Evolutionary conservation across 768 basidiomycete species (phyloP), one percentile per base, ranked within the genome.

Genomic region (Pleurotus tuber-regium): DNA sequence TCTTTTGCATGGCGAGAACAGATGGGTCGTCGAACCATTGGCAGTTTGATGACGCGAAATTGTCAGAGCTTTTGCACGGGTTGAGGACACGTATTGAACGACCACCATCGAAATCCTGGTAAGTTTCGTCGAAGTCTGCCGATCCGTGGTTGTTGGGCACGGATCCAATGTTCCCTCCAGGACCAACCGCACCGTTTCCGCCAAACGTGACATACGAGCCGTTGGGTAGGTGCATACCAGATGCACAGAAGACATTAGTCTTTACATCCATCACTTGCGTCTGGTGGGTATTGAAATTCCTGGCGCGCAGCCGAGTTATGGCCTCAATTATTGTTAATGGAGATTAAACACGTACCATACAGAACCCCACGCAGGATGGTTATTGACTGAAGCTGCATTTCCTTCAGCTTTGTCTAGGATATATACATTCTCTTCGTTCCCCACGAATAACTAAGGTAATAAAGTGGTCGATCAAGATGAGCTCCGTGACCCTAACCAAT

Each of bases 341-440:
- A 2, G 14, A 28, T 25, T 14, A 43, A 18, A 12, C 24, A 55
- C 68, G 14, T 21, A 84, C 84, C 84, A 91, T 14, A 84, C 82
- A 0, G 86, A 64, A 18, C 81, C 89, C 82, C 86, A 88, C 1
- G 86, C 86, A 9, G 90, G 75, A 67, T 90, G 89, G 1, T 80
- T 82, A 53, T 78, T 73, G 54, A 92, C 75, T 57, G 75, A 68
- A 3, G 79, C 78, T 2, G 75, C 74, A 63, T 94, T 93, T 26
- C 80, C 82, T 63, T 93, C 90, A 1, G 85, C 82, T 71, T 97
- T 97, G 74, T 97, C 93, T n/a, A 94, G 70, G 18, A 94, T 87
- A 68, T 94, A 95, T 28, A 95, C 87, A 64, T 84, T 90, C 58
- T 90, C 72, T 5, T 78, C 71, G 56, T 86, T 89, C 26, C 89